A percentile compares a stretch with the other conserved stretches of the same genome.
Evolutionary conservation across 2,329 filamentous ascomycete species (phyloP).

Genomic region (Xylariomycetidae sp.): DNA sequence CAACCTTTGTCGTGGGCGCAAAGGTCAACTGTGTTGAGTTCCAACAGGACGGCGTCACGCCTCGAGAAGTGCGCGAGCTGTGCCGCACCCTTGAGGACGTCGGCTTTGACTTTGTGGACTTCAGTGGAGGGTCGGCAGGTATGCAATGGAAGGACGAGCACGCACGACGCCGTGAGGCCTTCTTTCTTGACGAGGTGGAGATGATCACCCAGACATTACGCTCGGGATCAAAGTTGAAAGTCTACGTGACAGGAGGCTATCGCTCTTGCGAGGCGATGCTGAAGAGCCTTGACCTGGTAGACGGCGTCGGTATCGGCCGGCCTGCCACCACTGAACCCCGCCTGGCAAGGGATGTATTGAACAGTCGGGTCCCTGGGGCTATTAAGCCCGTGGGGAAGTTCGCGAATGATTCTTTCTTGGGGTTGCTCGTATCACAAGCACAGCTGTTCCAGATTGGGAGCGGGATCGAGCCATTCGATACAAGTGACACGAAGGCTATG

Average conservation of each 20-base stretch:
- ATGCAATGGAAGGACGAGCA: slow-evolving; percentile 42
- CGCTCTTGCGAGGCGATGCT: slow-evolving; percentile 47
- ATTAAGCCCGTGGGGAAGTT: slow-evolving; percentile 12
- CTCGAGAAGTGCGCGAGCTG: slow-evolving; percentile 27
- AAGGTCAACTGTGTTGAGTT: slow-evolving; percentile 55
- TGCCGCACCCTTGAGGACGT: slow-evolving; percentile 49
- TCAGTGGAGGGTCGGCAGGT: slow-evolving; percentile 59
- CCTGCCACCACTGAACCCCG: slow-evolving; percentile 13
- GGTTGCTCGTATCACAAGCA: slow-evolving; percentile 11
- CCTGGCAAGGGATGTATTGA: slow-evolving; percentile 11
- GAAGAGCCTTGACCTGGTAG: slow-evolving; percentile 37
- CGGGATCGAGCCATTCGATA: slow-evolving; percentile 11
- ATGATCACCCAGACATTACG: slow-evolving; percentile 38
- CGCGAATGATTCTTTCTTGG: slow-evolving; percentile 8
- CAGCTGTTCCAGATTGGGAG: slow-evolving; percentile 14
- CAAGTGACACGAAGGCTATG: slow-evolving; percentile 7
- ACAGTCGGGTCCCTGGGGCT: slow-evolving; percentile 6
- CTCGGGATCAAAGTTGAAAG: slow-evolving; percentile 37
- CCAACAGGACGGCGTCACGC: slow-evolving; percentile 38
- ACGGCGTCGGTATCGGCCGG: slow-evolving; percentile 34
- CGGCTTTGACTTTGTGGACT: slow-evolving; percentile 62
- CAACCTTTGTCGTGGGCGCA: slow-evolving; percentile 43
- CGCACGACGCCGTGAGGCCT: slow-evolving; percentile 56
- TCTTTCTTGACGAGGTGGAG: slow-evolving; percentile 63
- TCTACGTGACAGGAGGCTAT: slow-evolving; percentile 59